Percentiles rank a stretch among this genome's conserved stretches.
Conservation (phyloP, 805 yeast genomes). For the Tetrapisispora arboricola region DNA sequence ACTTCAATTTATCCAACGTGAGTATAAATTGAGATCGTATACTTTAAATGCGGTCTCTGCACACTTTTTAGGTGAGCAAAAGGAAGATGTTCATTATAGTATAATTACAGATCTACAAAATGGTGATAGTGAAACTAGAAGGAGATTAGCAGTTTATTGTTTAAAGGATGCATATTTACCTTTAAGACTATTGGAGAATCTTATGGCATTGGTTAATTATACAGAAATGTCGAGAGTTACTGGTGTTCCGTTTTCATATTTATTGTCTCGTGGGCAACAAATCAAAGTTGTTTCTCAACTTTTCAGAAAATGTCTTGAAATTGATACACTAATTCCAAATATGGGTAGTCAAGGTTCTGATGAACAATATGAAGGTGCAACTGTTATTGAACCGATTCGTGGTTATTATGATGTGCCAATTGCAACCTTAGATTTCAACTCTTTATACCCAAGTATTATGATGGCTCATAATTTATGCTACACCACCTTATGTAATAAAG, state of each 20-base stretch:
- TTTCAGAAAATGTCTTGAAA: slow-evolving; percentile 82
- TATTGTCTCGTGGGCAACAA: slow-evolving; percentile 90
- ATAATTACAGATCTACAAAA: slow-evolving; percentile 91
- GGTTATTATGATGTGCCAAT: slow-evolving; percentile 97
- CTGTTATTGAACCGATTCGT: slow-evolving; percentile 92
- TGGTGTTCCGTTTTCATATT: slow-evolving; percentile 91
- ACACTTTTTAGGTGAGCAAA: slow-evolving; percentile 86
- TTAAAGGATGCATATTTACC: slow-evolving; percentile 93
- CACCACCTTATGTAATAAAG: slow-evolving; percentile 70
- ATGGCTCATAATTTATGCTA: slow-evolving; percentile 98
- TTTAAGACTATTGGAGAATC: slow-evolving; percentile 72
- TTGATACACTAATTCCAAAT: slow-evolving; percentile 84
- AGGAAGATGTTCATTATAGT: slow-evolving; percentile 96
- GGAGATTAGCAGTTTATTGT: slow-evolving; percentile 94
- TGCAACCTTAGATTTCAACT: slow-evolving; percentile 95
- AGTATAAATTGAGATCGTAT: slow-evolving; percentile 87
- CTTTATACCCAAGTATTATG: slow-evolving; percentile 96
- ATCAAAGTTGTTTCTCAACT: slow-evolving; percentile 94
- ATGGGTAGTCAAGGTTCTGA: slow-evolving; percentile 72
- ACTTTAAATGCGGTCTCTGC: slow-evolving; percentile 94
- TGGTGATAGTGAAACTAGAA: slow-evolving; percentile 83
- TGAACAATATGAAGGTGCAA: slow-evolving; percentile 96
- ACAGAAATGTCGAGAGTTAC: slow-evolving; percentile 99
- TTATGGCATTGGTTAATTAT: slow-evolving; percentile 93
- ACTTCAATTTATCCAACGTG: slow-evolving; percentile 87